Percentiles rank a stretch among this genome's conserved stretches.
Evolutionary conservation across 306 rosid genomes (phyloP).

Genomic region (Lathyrus aphaca): DNA sequence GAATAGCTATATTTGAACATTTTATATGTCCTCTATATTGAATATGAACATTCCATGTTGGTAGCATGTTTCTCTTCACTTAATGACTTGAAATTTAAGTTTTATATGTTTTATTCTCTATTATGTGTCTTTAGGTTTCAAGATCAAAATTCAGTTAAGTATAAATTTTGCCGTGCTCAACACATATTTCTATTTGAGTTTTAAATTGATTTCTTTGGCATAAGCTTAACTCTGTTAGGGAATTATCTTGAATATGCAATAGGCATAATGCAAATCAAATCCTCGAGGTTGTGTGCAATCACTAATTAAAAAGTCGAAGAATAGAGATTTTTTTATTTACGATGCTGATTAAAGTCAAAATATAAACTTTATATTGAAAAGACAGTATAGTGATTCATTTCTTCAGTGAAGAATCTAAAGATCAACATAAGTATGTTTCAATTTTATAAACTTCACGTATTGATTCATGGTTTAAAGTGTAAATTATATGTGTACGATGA

Average conservation of each 20-base stretch:
- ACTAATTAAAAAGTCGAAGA: too few relatives aligned
- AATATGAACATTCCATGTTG: slow-evolving; percentile 31
- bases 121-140: not conserved
- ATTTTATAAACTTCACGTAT: too few relatives aligned
- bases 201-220: not conserved
- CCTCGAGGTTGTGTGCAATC: not conserved
- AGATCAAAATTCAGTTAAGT: not conserved
- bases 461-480: too few relatives aligned
- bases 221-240: not conserved
- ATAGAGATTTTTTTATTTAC: too few relatives aligned
- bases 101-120: not conserved
- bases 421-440: too few relatives aligned
- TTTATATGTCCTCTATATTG: slow-evolving; percentile 27
- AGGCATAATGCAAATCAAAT: not conserved
- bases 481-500: too few relatives aligned
- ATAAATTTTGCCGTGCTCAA: not conserved
- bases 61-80: slow-evolving; percentile 28
- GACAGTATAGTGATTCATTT: too few relatives aligned
- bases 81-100: slow-evolving; percentile 12
- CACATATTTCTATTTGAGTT: not conserved
- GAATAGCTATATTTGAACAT: slow-evolving; percentile 24
- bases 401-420: too few relatives aligned
- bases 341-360: too few relatives aligned
- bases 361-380: too few relatives aligned
- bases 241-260: not conserved